These are phyloP conservation scores for Papilionanthe hybrid DNA, from an alignment of 116 monocot genomes.

Conservation along the genomic window DNA sequence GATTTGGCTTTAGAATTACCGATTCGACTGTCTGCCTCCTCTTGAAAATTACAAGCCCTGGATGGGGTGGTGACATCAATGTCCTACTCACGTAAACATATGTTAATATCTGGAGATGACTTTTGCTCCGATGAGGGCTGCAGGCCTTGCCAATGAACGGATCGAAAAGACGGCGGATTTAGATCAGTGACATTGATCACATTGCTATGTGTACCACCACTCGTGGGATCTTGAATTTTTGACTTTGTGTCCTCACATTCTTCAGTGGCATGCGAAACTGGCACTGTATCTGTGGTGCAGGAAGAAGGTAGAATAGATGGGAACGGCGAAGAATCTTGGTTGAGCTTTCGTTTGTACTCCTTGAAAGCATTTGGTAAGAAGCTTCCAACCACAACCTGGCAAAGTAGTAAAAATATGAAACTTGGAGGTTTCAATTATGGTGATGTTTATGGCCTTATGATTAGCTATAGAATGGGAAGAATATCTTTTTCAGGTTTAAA, in stretches of 20 bases:
- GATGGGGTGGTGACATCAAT: not conserved
- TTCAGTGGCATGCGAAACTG: slow-evolving; percentile 34
- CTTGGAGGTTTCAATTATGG: not conserved
- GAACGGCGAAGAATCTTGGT: slow-evolving; percentile 14
- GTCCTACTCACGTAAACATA: slow-evolving; percentile 40
- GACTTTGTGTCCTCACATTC: slow-evolving; percentile 28
- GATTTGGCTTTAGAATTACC: no score
- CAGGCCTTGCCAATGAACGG: slow-evolving; percentile 37
- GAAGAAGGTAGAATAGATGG: slow-evolving; percentile 30
- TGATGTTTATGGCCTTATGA: not conserved
- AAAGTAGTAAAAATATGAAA: not conserved
- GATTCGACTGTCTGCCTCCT: no score
- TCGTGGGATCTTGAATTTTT: slow-evolving; percentile 13
- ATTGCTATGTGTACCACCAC: slow-evolving; percentile 7
- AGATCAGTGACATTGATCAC: slow-evolving; percentile 5
- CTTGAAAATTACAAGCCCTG: no score
- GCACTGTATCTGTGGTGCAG: not conserved
- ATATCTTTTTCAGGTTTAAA: no score
- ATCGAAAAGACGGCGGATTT: slow-evolving; percentile 15
- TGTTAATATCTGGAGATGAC: slow-evolving; percentile 51
- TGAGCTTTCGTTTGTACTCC: slow-evolving; percentile 36
- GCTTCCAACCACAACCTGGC: slow-evolving; percentile 70
- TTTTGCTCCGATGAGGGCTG: slow-evolving; percentile 35
- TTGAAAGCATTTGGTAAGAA: slow-evolving; percentile 59
- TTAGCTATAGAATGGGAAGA: no score